A percentile compares a stretch with the other conserved stretches of the same genome.
Evolutionary conservation across 306 rosid genomes (phyloP).

Genomic region (Citrullus colocynthis): DNA sequence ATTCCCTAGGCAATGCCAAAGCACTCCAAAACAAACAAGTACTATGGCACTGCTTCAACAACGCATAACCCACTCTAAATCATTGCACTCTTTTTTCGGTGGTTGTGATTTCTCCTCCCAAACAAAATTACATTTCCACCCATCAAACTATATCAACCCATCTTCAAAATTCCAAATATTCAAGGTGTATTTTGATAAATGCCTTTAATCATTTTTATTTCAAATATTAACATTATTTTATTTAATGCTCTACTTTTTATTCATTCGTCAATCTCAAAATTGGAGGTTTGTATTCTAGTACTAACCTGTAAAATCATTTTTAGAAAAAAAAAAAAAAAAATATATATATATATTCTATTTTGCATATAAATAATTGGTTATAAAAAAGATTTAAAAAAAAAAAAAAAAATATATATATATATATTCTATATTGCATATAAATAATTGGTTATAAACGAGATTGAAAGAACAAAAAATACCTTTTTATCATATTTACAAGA

Average conservation of each 20-base stretch:
- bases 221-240: neutral
- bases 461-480: neutral
- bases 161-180: neutral
- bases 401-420: too few relatives aligned
- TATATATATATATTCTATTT: too few relatives aligned
- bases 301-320: too few relatives aligned
- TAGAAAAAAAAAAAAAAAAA: too few relatives aligned
- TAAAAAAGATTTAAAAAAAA: too few relatives aligned
- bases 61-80: neutral
- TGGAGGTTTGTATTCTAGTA: too few relatives aligned
- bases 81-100: neutral
- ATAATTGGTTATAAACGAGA: neutral
- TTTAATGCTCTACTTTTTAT: too few relatives aligned
- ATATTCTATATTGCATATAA: too few relatives aligned
- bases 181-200: too few relatives aligned
- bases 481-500: neutral
- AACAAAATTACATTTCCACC: neutral
- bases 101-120: neutral
- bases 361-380: too few relatives aligned
- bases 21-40: neutral
- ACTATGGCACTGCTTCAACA: neutral
- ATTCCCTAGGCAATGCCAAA: neutral
- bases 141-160: neutral
- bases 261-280: too few relatives aligned
- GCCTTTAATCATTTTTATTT: neutral